Evolutionary conservation across 768 basidiomycete genomes (phyloP), one percentile per base, ranked within the genome.

Genomic region (Termitomyces bulborhizus): DNA sequence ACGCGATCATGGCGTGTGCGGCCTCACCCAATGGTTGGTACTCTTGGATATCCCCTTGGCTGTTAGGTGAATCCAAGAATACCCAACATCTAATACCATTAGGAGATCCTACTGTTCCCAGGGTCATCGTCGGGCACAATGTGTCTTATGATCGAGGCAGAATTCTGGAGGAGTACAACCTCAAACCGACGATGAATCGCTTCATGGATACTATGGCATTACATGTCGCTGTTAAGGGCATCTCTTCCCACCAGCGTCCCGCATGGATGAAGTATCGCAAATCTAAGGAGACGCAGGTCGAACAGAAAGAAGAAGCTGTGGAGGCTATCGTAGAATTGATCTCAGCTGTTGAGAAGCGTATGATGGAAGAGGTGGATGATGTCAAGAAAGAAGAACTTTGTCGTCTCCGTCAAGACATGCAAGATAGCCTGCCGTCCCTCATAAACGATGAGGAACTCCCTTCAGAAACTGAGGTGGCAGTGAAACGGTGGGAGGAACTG

Each of bases 191-290:
- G 0, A 70, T 78, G 49, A 93, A 80, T 34, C 83, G 95, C 6
- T 99, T 90, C 66, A 69, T 98, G 47, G 96, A 98, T 67, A 99
- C 96, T 0, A 92, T 99, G 84, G 84, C 93, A 1, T 76, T 99
- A 6, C 96, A 99, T 66, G 87, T 94, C 49, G 93, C 97, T 8
- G 88, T 93, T 9, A 89, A 87, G 57, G 95, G 97, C 6, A 94
- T 98, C 53, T 95, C 94, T 1, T 93, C 92, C 0, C 89, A 93
- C 61, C 97, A 98, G 67, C 85, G 95, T 1, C 93, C 93, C 0
- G 88, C 86, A 2, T 99, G 96, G 96, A 84, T 84, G 73, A 86
- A 86, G 64, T 83, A 93, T 63, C 80, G 85, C 51, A 96, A 95
- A 66, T 72, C 76, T 41, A 86, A 88, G 65, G 76, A 77, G 46